Percentiles rank a stretch among this genome's conserved stretches.
These are phyloP conservation scores for Starmerella cellae DNA, from an alignment of 805 yeast species.

Conservation along the genomic window DNA sequence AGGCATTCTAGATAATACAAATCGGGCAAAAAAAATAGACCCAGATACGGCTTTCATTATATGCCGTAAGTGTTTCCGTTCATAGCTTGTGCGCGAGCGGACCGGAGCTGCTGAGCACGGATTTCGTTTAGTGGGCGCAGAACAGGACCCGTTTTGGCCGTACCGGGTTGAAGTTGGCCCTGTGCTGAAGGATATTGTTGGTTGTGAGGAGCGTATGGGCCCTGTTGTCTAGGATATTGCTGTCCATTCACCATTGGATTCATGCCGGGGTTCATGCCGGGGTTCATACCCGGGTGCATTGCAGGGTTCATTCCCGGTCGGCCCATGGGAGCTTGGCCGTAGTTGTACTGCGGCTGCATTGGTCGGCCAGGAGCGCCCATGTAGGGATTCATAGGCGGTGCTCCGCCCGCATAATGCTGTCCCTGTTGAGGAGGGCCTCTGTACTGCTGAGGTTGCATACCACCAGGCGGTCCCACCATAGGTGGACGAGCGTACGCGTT, in stretches of 20 bases:
- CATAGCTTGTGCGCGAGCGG: constrained; percentile 12
- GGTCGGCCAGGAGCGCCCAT: neutral
- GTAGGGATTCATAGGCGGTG: neutral
- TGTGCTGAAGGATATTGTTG: no score
- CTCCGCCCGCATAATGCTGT: no score
- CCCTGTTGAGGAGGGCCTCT: no score
- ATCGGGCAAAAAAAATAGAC: no score
- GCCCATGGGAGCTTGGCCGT: neutral
- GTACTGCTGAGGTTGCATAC: no score
- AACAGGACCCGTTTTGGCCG: neutral
- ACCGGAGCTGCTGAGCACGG: constrained; percentile 12
- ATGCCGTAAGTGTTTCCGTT: constrained; percentile 1
- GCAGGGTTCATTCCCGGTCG: neutral
- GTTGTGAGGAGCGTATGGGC: no score
- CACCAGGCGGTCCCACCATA: no score
- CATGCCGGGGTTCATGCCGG: neutral
- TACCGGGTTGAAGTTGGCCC: neutral
- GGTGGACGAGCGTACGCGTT: no score
- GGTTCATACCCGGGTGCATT: neutral
- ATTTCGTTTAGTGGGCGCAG: constrained; percentile 10
- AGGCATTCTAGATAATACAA: no score
- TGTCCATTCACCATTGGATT: no score
- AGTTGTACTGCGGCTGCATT: neutral
- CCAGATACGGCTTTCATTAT: no score
- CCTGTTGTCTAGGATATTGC: no score